Base-by-base conservation (phyloP, 169 alveolate species). In the Babesia divergens region DNA sequence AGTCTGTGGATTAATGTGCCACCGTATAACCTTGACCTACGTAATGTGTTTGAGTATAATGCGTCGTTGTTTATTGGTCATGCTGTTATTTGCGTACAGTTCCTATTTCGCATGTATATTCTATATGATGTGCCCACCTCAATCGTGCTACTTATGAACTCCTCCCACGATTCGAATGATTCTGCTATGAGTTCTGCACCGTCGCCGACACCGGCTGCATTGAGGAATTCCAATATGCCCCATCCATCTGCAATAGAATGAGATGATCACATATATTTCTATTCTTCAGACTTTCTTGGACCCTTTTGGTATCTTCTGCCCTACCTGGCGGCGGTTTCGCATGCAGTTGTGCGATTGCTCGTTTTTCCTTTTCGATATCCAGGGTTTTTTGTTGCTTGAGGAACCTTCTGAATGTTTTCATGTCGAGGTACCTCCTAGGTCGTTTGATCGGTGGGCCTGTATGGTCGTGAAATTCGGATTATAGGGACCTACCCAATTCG, bases 31-130 rank as follows among this genome's bases (percentile, higher is more conserved):
- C 22, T 6, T 26, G 22, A 50, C 74, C 31, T 77, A 85, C 92
- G 86, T 84, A n/a, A 91, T 69, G 67, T 85, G 85, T 51, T 85
- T 84, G 77, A 89, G 56, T 38, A 91, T 65, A 50, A 65, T 82
- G 16, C 95, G 72, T 34, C 93, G 70, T 55, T 91, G 95, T 47
- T 84, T 86, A 69, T 88, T 85, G 52, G 92, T 91, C 83, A 91
- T 68, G 34, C 90, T 69, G 24, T 82, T 90, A 69, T 83, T 83
- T 24, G 59, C 58, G 51, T 66, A 85, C 47, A 88, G 84, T 34
- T 84, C 95, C 87, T 89, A 44, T 4, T 37, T 6, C 14, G 0
- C 29, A 13, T n/a, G 7, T 6, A 29, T 35, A 5, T 40, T 9
- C 38, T 22, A 20, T 11, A 2, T 20, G 47, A 6, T 37, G 4